Conservation (phyloP, 805 yeast species). For the Yamadazyma nakazawae region DNA sequence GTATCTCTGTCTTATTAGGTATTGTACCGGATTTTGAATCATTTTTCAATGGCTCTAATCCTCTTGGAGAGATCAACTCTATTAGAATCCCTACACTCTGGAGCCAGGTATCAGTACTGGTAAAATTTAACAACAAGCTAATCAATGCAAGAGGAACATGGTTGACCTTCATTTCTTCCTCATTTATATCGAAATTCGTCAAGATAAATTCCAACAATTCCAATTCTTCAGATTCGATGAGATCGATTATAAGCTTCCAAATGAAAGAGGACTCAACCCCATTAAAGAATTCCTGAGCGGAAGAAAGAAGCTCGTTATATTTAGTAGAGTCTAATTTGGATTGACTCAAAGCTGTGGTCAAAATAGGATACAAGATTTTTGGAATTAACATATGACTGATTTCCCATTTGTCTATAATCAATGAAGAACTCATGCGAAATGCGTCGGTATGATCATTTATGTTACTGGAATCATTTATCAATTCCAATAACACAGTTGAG, state of each 20-base stretch:
- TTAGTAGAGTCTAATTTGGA: constrained; percentile 37
- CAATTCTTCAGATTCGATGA: constrained; percentile 40
- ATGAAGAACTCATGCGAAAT: constrained; percentile 57
- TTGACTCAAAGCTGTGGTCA: constrained; percentile 5
- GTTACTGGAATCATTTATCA: constrained; percentile 32
- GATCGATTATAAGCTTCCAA: constrained; percentile 49
- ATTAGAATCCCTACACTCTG: constrained; percentile 42
- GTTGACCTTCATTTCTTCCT: constrained; percentile 77
- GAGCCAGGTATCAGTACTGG: constrained; percentile 29
- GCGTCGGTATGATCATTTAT: constrained; percentile 44
- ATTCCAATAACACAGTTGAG: constrained; percentile 49
- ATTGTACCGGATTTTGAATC: neutral
- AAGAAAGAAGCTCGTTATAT: constrained; percentile 16
- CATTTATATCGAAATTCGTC: constrained; percentile 67
- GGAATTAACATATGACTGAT: constrained; percentile 77
- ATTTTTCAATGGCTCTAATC: constrained; percentile 28
- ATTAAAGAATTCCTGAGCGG: constrained; percentile 75
- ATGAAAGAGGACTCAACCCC: constrained; percentile 78
- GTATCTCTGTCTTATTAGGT: neutral
- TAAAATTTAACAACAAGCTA: constrained; percentile 32
- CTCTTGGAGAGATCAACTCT: constrained; percentile 60
- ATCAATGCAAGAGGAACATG: constrained; percentile 75
- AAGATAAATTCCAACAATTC: constrained; percentile 56
- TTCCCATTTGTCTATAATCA: constrained; percentile 93
- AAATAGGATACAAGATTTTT: constrained; percentile 59